A percentile compares a stretch with the other conserved stretches of the same genome.
Evolutionary conservation across 306 rosid species (phyloP).

Genomic region (Acacia acuminata): DNA sequence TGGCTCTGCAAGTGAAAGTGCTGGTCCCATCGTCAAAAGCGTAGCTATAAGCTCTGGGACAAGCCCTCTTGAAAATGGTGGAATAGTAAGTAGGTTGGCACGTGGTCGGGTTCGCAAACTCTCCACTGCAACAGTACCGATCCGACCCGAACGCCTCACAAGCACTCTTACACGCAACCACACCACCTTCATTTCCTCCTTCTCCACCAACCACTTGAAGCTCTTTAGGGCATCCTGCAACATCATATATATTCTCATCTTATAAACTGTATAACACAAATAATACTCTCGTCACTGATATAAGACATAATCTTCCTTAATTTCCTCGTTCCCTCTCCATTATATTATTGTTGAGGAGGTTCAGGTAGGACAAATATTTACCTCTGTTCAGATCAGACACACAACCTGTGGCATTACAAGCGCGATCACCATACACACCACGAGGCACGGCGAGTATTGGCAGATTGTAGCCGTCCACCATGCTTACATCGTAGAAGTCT

Average conservation of each 20-base stretch:
- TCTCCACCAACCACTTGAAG: slow-evolving; percentile 72
- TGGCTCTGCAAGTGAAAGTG: slow-evolving; percentile 89
- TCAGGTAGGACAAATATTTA: background rate
- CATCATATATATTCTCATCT: background rate
- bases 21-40: slow-evolving; percentile 92
- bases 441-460: slow-evolving; percentile 70
- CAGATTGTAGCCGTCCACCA: slow-evolving; percentile 86
- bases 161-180: slow-evolving; percentile 84
- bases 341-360: too few relatives aligned
- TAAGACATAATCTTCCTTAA: too few relatives aligned
- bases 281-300: accelerated
- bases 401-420: slow-evolving; percentile 87
- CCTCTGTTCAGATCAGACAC: slow-evolving; percentile 69
- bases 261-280: too few relatives aligned
- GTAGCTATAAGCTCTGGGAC: slow-evolving; percentile 92
- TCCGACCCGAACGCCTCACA: slow-evolving; percentile 87
- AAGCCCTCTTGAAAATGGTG: slow-evolving; percentile 78
- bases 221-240: slow-evolving; percentile 89
- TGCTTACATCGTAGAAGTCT: slow-evolving; percentile 83
- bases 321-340: too few relatives aligned
- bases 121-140: slow-evolving; percentile 83
- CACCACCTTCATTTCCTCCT: slow-evolving; percentile 49
- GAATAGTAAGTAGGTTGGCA: slow-evolving; percentile 82
- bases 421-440: slow-evolving; percentile 56
- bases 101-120: slow-evolving; percentile 78